Base-by-base conservation (phyloP, 192 early-diverging fungal genomes). In the Linnemannia schmuckeri region DNA sequence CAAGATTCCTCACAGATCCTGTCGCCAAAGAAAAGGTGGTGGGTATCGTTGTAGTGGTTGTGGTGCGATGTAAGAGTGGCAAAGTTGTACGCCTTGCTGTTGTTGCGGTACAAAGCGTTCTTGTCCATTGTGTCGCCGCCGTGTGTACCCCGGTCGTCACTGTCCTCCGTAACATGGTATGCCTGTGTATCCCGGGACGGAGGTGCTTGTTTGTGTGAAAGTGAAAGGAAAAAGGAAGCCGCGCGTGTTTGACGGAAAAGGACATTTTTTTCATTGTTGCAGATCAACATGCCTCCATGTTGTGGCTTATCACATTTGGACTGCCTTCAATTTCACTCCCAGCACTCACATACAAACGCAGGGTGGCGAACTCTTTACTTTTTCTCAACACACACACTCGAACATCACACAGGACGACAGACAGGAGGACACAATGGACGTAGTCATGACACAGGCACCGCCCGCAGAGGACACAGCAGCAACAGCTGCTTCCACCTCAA, bases 371-470 rank as follows among this genome's bases (percentile, higher is more conserved):
- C 4, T 38, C 57, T 22, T 13, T 42, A 63, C 61, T 40, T 46
- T 46, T 30, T 22, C 42, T 24, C 0, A 30, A 63, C 69, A 52
- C 63, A 76, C 49, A n/a, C 42, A 46, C 72, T n/a, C 9, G 15
- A 9, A 37, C 61, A 33, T 18, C 52, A 66, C 30, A 69, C 46
- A 35, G 57, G 24, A 47, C 30, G 37, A 52, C 55, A 41, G 57
- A 74, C 24, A 74, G 22, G 22, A 35, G 44, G 9, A 41, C 77
- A 87, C 49, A 52, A 52, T 87, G 85, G 85, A 87, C 38, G 61
- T 63, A 15, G 79, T 78, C 44, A 85, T 85, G 78, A 72, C 40
- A 47, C 68, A 81, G 30, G 40, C 44, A 30, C 44, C 66, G 3
- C 69, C 46, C 35, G 38, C 46, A 52, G 74, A 52, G 72, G n/a